A percentile compares a stretch with the other conserved stretches of the same genome.
Evolutionary conservation across 2,329 filamentous ascomycete species (phyloP).

Genomic region (Coniochaeta prunicola): DNA sequence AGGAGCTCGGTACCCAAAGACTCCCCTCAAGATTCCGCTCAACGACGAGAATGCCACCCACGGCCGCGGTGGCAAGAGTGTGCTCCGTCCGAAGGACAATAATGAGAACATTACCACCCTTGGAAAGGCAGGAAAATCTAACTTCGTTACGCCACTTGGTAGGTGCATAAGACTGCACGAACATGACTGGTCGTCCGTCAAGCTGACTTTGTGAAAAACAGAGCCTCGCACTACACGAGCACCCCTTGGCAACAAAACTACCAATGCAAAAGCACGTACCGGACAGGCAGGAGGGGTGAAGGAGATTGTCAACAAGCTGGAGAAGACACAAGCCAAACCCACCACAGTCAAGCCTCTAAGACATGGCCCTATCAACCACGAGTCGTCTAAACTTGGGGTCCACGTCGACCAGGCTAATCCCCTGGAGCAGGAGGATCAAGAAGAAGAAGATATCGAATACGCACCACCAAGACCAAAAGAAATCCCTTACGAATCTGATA

Average conservation of each 20-base stretch:
- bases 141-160: conserved; percentile 78
- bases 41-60: conserved; percentile 79
- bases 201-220: conserved; percentile 18
- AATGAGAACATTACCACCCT: conserved; percentile 48
- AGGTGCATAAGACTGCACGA: conserved; percentile 19
- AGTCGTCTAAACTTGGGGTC: conserved; percentile 54
- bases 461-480: conserved; percentile 67
- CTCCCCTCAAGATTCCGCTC: conserved; percentile 67
- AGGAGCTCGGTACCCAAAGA: conserved; percentile 68
- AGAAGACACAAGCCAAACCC: conserved; percentile 54
- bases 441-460: conserved; percentile 87
- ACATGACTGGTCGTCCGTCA: background rate
- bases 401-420: conserved; percentile 44
- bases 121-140: conserved; percentile 51
- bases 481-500: conserved; percentile 62
- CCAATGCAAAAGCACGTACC: conserved; percentile 72
- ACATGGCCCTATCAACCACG: conserved; percentile 43
- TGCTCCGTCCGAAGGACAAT: conserved; percentile 44
- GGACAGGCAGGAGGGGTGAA: conserved; percentile 56
- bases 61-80: conserved; percentile 46
- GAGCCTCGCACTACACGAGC: conserved; percentile 61
- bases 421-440: conserved; percentile 52
- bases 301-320: conserved; percentile 48
- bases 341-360: conserved; percentile 53
- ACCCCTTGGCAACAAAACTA: conserved; percentile 88